Percentiles rank a stretch among this genome's conserved stretches.
These are phyloP conservation scores for Talaromyces sp. DNA, from an alignment of 2,329 filamentous ascomycete genomes.

Conservation along the genomic window DNA sequence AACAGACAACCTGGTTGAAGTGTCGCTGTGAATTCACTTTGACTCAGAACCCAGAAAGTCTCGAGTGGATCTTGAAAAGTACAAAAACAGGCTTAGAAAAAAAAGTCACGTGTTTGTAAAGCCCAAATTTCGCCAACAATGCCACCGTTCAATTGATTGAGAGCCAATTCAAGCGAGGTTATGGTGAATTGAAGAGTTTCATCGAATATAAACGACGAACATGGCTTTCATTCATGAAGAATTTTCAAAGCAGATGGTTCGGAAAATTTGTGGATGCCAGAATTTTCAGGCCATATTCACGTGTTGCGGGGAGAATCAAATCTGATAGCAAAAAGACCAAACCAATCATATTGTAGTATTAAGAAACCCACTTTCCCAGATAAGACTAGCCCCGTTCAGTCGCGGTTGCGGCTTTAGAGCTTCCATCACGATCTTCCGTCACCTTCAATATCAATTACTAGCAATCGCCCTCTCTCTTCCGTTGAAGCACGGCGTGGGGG, in stretches of 20 bases:
- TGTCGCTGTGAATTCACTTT: not conserved
- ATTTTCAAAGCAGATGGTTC: not conserved
- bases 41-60: not conserved
- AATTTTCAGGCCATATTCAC: not conserved
- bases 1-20: not conserved
- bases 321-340: not conserved
- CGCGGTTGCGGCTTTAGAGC: constrained; percentile 7
- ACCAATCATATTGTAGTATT: not conserved
- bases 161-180: not conserved
- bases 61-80: constrained; percentile 13
- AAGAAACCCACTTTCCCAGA: not conserved
- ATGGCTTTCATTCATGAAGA: not conserved
- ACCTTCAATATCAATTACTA: not conserved
- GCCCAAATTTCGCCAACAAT: not conserved
- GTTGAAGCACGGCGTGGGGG: not conserved
- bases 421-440: not conserved
- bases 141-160: not conserved
- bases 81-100: not conserved
- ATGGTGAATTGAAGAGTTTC: not conserved
- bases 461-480: not conserved
- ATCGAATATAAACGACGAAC: not conserved
- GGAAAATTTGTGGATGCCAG: not conserved
- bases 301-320: constrained; percentile 9
- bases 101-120: constrained; percentile 4
- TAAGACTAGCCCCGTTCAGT: not conserved